A percentile compares a stretch with the other conserved stretches of the same genome.
Conservation (phyloP, 1,139 yeast species). For the Hemisphaericaspora lyxosophila region DNA sequence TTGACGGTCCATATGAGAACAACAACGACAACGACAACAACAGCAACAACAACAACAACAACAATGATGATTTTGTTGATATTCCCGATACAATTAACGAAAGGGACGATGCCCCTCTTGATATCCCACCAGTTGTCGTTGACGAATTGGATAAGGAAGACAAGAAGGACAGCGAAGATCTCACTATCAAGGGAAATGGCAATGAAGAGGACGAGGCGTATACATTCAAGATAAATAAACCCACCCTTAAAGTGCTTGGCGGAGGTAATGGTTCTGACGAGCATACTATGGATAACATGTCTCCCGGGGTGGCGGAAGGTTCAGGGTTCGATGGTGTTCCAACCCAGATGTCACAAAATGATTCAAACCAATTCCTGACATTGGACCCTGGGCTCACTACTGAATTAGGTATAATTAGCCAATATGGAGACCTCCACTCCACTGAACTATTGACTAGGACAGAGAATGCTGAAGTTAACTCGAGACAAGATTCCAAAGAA, state of each 20-base stretch:
- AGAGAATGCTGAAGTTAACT: conserved; percentile 3
- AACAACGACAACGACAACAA: too few relatives aligned
- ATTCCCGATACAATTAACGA: conserved; percentile 4
- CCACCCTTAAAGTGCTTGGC: neutral
- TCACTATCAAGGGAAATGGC: too few relatives aligned
- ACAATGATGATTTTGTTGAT: neutral
- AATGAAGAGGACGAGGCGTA: conserved; percentile 3
- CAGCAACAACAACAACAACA: neutral
- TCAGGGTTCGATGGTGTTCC: too few relatives aligned
- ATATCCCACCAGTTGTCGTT: conserved; percentile 6
- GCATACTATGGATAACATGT: too few relatives aligned
- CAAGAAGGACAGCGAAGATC: neutral
- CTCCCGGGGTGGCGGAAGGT: too few relatives aligned
- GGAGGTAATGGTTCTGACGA: neutral
- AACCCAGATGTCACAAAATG: too few relatives aligned
- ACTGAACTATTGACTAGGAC: conserved; percentile 11
- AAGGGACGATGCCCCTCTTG: conserved; percentile 11
- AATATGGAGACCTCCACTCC: conserved; percentile 19
- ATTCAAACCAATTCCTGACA: conserved; percentile 5
- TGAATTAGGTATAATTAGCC: conserved; percentile 25
- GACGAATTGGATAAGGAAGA: conserved; percentile 11
- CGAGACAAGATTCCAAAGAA: conserved; percentile 13
- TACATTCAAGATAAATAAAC: neutral
- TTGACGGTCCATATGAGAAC: too few relatives aligned
- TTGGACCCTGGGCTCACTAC: conserved; percentile 13